phyloP scores from a whole-genome alignment of 805 yeast genomes.

The Schwanniomyces pseudopolymorphus region DNA sequence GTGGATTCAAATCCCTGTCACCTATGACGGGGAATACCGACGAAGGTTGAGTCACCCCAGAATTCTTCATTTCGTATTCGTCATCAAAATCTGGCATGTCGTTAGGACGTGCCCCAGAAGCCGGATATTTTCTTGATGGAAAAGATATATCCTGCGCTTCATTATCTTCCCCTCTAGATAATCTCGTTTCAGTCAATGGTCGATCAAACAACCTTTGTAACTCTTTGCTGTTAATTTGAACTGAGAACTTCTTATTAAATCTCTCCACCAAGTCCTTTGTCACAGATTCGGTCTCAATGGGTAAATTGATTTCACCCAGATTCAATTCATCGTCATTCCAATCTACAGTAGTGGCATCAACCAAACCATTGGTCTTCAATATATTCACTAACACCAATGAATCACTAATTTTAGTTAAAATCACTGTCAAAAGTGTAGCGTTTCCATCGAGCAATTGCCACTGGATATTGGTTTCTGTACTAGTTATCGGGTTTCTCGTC shows the following conservation, averaged over 20 bases:
- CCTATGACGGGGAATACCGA: constrained; percentile 39
- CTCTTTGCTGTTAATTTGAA: constrained; percentile 3
- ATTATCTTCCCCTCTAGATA: not conserved
- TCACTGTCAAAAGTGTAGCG: not conserved
- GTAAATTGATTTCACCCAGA: not conserved
- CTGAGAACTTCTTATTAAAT: not conserved
- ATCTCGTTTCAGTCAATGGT: not conserved
- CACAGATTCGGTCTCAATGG: not conserved
- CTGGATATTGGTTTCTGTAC: not conserved
- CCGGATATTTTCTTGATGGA: not conserved
- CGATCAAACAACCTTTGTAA: constrained; percentile 7
- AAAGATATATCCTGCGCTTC: not conserved
- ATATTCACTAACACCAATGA: not conserved
- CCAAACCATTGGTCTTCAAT: not conserved
- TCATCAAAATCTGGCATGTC: constrained; percentile 56
- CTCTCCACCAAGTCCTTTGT: not conserved
- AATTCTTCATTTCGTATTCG: constrained; percentile 41
- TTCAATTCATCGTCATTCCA: not conserved
- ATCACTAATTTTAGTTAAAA: not conserved
- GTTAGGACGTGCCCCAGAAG: constrained; percentile 15
- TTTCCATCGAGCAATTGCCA: not conserved
- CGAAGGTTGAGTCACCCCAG: constrained; percentile 2
- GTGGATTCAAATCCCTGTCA: constrained; percentile 50
- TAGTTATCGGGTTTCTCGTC: not conserved
- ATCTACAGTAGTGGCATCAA: not conserved